A percentile compares a stretch with the other conserved stretches of the same genome.
These are phyloP conservation scores for Vitis vinifera DNA, from an alignment of 164 flowering plant genomes.

Conservation along the genomic window DNA sequence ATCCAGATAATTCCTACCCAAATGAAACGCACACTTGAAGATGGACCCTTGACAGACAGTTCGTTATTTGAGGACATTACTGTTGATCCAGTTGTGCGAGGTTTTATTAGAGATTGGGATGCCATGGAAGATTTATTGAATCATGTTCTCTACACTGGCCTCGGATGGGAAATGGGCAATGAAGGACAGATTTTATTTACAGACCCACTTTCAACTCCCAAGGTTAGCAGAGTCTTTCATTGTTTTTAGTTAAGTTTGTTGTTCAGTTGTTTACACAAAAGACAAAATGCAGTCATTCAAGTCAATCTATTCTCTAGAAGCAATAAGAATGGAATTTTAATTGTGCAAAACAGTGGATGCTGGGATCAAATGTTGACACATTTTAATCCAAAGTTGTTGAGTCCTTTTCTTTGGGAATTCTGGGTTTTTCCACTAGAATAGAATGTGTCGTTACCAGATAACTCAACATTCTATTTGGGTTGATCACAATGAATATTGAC, in stretches of 20 bases:
- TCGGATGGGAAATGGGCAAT: conserved; percentile 98
- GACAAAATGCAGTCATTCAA: neutral
- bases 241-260: neutral
- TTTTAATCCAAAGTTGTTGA: neutral
- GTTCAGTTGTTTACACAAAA: neutral
- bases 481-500: too few species aligned
- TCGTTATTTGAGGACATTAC: conserved; percentile 47
- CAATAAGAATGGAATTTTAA: too few species aligned
- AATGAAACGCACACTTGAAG: conserved; percentile 76
- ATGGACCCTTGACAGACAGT: conserved; percentile 46
- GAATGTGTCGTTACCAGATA: neutral
- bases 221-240: conserved; percentile 46
- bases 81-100: conserved; percentile 87
- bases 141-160: conserved; percentile 80
- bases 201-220: conserved; percentile 91
- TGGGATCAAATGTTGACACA: too few species aligned
- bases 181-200: conserved; percentile 96
- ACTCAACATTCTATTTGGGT: too few species aligned
- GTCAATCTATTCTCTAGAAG: too few species aligned
- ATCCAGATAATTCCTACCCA: conserved; percentile 79
- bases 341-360: too few species aligned
- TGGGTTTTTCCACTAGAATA: neutral
- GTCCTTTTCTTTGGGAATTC: neutral
- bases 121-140: conserved; percentile 93
- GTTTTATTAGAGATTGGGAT: conserved; percentile 93